Base-by-base conservation (phyloP, 768 basidiomycete species). In the Russula compacta region DNA sequence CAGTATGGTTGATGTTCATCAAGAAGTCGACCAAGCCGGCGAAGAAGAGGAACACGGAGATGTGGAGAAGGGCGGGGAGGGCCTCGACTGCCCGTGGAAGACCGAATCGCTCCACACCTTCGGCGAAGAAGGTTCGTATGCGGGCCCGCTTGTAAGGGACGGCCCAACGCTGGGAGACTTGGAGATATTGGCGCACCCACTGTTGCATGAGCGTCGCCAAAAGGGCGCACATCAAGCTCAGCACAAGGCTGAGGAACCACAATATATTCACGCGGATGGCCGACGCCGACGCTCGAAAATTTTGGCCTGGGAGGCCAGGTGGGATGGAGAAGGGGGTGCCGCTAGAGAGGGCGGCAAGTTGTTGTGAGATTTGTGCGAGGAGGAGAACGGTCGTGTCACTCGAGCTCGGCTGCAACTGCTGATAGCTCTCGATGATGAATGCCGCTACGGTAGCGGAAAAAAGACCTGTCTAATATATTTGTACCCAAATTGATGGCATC, bases 401-500 rank as follows among this genome's bases (percentile, higher is more conserved):
- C n/a, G 63, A 59, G 29, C 62, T 47, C 7, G 57, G 53, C 49
- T 64, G 61, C n/a, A 69, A 39, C 15, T 63, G 55, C 35, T 69
- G 51, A 21, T 65, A 66, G 17, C 66, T 64, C 29, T 68, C 60
- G 49, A 68, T 52, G 40, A 68, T 56, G 54, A 70, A 67, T 1
- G 65, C 67, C 4, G 69, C 69, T 10, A 68, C 58, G 3, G 67
- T 67, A 3, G 69, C 69, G 21, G 69, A 69, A 56, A 70, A 68
- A 2, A 69, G 62, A 59, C 69, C 69, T 1, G 69, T 69, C 69
- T 70, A 12, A 19, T 3, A 52, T n/a, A 12, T 29, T 29, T 10
- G 19, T 8, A n/a, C 9, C 8, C 15, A 19, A 43, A 19, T 52
- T 14, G 47, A 38, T 11, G 2, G 24, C 7, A 12, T 8, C 4